Evolutionary conservation across 169 alveolate genomes (phyloP).

Genomic region (Cryptosporidium bovis): DNA sequence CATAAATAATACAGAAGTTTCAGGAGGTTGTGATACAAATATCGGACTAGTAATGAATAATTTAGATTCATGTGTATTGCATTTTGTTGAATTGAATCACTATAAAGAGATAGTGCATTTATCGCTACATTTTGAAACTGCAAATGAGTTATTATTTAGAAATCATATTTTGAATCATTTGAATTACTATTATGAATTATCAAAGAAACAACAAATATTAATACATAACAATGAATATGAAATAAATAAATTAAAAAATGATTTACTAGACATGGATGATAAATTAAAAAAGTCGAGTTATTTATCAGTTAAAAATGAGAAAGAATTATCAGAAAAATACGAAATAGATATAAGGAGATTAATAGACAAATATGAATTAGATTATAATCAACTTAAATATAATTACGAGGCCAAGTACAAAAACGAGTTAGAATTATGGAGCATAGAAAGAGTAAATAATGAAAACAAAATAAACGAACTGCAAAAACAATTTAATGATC

Average conservation of each 20-base stretch:
- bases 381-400: slow-evolving; percentile 14
- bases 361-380: slow-evolving; percentile 26
- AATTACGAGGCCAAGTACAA: slow-evolving; percentile 6
- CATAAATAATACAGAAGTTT: slow-evolving; percentile 9
- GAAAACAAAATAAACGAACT: slow-evolving; percentile 25
- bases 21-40: slow-evolving; percentile 2
- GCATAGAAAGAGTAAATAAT: slow-evolving; percentile 26
- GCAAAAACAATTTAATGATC: slow-evolving; percentile 27
- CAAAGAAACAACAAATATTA: slow-evolving; percentile 11
- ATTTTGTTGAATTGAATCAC: slow-evolving; percentile 58
- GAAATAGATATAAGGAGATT: slow-evolving; percentile 25
- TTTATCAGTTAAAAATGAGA: slow-evolving; percentile 31
- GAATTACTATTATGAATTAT: slow-evolving; percentile 42
- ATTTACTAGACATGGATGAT: background rate
- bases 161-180: slow-evolving; percentile 34
- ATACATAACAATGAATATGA: slow-evolving; percentile 28
- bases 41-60: slow-evolving; percentile 13
- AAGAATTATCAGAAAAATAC: slow-evolving; percentile 42
- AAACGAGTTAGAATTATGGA: slow-evolving; percentile 52
- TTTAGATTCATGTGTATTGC: slow-evolving; percentile 24
- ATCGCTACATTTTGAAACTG: slow-evolving; percentile 57
- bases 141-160: slow-evolving; percentile 33
- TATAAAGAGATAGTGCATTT: slow-evolving; percentile 69
- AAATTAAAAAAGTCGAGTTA: slow-evolving; percentile 25
- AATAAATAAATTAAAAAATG: slow-evolving; percentile 6